Percentiles rank a stretch among this genome's conserved stretches.
Conservation (phyloP, 805 yeast species). For the Pichia membranifaciens region DNA sequence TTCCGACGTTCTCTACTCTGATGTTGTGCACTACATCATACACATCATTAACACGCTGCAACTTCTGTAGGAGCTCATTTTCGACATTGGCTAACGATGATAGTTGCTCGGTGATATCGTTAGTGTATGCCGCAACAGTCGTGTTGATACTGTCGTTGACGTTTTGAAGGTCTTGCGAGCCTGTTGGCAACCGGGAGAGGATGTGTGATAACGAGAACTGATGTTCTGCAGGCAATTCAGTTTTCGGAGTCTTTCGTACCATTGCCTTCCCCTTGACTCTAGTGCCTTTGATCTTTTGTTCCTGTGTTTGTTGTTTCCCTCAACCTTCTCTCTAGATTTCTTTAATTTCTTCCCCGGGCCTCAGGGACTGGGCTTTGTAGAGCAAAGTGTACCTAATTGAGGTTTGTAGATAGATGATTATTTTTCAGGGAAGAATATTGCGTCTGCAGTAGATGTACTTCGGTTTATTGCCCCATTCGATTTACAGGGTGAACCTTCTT, state of each 20-base stretch:
- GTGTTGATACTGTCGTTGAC: constrained; percentile 21
- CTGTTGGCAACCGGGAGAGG: constrained; percentile 3
- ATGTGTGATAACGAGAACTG: constrained; percentile 10
- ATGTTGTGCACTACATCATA: constrained; percentile 10
- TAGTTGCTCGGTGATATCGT: constrained; percentile 29
- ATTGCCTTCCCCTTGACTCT: no score
- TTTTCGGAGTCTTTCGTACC: not conserved
- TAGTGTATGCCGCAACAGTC: constrained; percentile 20
- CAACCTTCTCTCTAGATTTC: no score
- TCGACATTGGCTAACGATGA: constrained; percentile 21
- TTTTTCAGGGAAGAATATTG: no score
- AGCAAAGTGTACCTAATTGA: no score
- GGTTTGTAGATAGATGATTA: no score
- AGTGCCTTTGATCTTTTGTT: no score
- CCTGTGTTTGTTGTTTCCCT: no score
- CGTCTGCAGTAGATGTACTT: no score
- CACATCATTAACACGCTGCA: constrained; percentile 16
- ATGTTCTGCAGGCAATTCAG: constrained; percentile 6
- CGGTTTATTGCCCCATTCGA: no score
- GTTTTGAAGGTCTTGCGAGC: constrained; percentile 9
- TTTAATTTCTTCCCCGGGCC: no score
- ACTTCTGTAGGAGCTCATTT: constrained; percentile 18
- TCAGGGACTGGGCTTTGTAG: no score
- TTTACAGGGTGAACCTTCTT: no score
- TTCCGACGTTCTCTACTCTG: constrained; percentile 5